Base-by-base conservation (phyloP, 139 green algal species). In the Micractinium sp. region DNA sequence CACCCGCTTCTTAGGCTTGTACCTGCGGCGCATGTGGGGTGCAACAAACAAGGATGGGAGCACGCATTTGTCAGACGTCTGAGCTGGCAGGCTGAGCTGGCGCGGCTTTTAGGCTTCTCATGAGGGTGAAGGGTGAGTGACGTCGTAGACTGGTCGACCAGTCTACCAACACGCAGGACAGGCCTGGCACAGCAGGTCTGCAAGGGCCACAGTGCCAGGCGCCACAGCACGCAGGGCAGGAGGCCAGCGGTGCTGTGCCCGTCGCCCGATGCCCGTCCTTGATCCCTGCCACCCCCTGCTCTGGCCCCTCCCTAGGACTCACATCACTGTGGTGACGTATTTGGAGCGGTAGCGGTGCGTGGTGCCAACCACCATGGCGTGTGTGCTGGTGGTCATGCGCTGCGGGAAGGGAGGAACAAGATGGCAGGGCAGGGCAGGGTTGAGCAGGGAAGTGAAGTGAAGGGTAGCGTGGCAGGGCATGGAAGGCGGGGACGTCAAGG, bases 321-420 rank as follows among this genome's bases (percentile, higher is more conserved):
- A 98, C 90, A 98, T 92, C 20, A 99, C 95, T 5, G 96, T 96
- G 0, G 98, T 99, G 53, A 99, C 95, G 91, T 99, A 99, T 90
- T 99, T 99, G 74, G 92, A 96, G 88, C 96, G 96, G 93, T 98
- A 99, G 16, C 98, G 94, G 88, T 93, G 90, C 23, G 98, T 99
- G 14, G 94, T 97, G 41, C 98, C 98, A 16, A 99, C 85, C 69
- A 99, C 96, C 31, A 97, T 87, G 67, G 39, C 91, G 16, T 84
- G 95, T 90, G 86, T 96, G 89, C 36, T 85, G 20, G 84, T 41
- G 41, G 84, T 87, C 56, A 85, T 74, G 27, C 91, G 90, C 88
- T 98, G 96, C 78, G 39, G 16, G 47, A 3, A 29, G n/a, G 16
- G 71, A 1, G 27, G 67, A 13, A 35, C 27, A 25, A 75, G 67